Conservation (phyloP, 2,329 filamentous ascomycete genomes). For the Cladosporium sp. region DNA sequence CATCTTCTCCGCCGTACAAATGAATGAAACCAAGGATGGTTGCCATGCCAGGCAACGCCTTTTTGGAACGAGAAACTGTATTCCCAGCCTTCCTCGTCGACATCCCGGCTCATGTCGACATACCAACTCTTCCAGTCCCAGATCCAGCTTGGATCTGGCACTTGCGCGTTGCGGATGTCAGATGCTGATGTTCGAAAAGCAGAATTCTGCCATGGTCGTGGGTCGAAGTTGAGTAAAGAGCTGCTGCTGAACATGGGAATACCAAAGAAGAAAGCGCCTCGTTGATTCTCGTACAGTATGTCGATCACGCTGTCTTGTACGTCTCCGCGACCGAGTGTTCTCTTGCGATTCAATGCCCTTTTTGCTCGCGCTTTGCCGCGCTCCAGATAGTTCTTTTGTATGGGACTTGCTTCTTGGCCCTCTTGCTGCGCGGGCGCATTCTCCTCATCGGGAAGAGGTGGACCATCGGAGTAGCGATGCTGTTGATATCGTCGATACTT, state of each 20-base stretch:
- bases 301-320: constrained; percentile 64
- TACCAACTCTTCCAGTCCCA: constrained; percentile 78
- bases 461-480: constrained; percentile 29
- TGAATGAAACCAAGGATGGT: constrained; percentile 87
- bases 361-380: constrained; percentile 32
- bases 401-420: constrained; percentile 23
- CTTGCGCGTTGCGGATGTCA: constrained; percentile 80
- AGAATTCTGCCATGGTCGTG: constrained; percentile 76
- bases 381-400: constrained; percentile 31
- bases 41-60: constrained; percentile 73
- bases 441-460: constrained; percentile 22
- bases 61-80: constrained; percentile 82
- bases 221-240: constrained; percentile 83
- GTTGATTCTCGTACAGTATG: constrained; percentile 92
- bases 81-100: constrained; percentile 92
- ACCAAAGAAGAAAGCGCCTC: constrained; percentile 86
- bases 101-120: constrained; percentile 74
- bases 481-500: constrained; percentile 39
- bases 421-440: constrained; percentile 20
- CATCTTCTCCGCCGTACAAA: constrained; percentile 90
- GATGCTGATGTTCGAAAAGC: constrained; percentile 59
- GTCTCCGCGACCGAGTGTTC: constrained; percentile 31
- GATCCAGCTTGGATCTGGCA: constrained; percentile 92
- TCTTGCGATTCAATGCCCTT: constrained; percentile 36
- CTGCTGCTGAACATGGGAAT: constrained; percentile 84